Conservation (phyloP, 2,329 filamentous ascomycete genomes). For the Penicillium vulpinum region DNA sequence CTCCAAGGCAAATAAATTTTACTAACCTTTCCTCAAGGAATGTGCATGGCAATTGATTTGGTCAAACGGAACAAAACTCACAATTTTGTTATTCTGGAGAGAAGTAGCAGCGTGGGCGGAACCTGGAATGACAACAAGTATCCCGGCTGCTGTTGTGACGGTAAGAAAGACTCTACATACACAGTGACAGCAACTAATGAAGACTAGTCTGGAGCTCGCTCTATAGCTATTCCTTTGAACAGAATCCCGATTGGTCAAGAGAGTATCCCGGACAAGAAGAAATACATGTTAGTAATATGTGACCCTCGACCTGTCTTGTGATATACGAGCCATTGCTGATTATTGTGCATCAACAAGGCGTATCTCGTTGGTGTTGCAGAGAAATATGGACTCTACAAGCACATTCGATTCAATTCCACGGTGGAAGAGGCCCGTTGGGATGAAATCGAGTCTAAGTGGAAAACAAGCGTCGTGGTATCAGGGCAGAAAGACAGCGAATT, state of each 20-base stretch:
- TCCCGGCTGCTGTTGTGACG: slow-evolving; percentile 57
- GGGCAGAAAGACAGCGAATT: slow-evolving; percentile 59
- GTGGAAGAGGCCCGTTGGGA: slow-evolving; percentile 59
- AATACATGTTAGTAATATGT: slow-evolving; percentile 46
- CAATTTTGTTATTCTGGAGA: slow-evolving; percentile 25
- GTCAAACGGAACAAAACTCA: slow-evolving; percentile 39
- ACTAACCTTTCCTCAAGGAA: slow-evolving; percentile 35
- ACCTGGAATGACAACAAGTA: slow-evolving; percentile 53
- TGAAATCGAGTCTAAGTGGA: slow-evolving; percentile 54
- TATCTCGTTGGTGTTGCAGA: slow-evolving; percentile 57
- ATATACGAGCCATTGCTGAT: background rate
- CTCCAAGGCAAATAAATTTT: background rate
- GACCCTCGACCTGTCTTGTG: background rate
- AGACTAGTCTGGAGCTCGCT: slow-evolving; percentile 52
- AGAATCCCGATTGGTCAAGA: slow-evolving; percentile 59
- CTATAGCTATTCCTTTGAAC: slow-evolving; percentile 63
- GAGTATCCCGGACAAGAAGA: slow-evolving; percentile 63
- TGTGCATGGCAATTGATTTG: slow-evolving; percentile 60
- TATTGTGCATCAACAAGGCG: slow-evolving; percentile 26
- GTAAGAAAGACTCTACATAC: slow-evolving; percentile 22
- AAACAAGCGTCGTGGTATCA: slow-evolving; percentile 49
- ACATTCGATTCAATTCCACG: slow-evolving; percentile 59
- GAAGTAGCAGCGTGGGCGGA: slow-evolving; percentile 22
- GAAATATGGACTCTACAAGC: slow-evolving; percentile 56
- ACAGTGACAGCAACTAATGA: background rate